These are phyloP conservation scores for Spathaspora arborariae DNA, from an alignment of 805 yeast genomes.

Conservation along the genomic window DNA sequence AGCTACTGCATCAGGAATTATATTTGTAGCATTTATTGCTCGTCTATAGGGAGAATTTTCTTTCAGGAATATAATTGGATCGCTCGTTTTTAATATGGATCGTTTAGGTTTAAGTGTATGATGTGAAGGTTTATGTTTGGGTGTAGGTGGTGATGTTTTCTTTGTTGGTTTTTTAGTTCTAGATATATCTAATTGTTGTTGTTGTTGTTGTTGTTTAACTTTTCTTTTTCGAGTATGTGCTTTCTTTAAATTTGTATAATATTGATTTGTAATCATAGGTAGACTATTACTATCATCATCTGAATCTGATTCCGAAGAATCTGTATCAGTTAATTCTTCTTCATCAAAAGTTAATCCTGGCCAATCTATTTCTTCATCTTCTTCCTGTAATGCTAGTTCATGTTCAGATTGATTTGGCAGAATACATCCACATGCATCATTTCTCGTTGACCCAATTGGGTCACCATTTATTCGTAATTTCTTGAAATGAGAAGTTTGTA, in stretches of 20 bases:
- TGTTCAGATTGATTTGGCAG: neutral
- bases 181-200: constrained; percentile 9
- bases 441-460: constrained; percentile 24
- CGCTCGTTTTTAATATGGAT: constrained; percentile 31
- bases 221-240: constrained; percentile 8
- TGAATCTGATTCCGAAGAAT: constrained; percentile 10
- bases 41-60: constrained; percentile 6
- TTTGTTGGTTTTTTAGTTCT: too few relatives aligned
- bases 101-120: constrained; percentile 37
- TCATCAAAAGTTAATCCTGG: constrained; percentile 8
- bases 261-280: constrained; percentile 17
- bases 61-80: neutral
- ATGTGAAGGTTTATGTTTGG: constrained; percentile 41
- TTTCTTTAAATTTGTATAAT: constrained; percentile 15
- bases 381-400: constrained; percentile 14
- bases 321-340: constrained; percentile 10
- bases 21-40: constrained; percentile 2
- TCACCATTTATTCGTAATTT: constrained; percentile 39
- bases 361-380: constrained; percentile 12
- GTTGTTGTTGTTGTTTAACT: constrained; percentile 4
- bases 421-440: constrained; percentile 7
- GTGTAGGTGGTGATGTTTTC: constrained; percentile 23
- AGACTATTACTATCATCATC: constrained; percentile 6
- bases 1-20: neutral
- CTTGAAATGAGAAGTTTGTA: constrained; percentile 37